Percentiles rank a stretch among this genome's conserved stretches.
Evolutionary conservation across 768 basidiomycete species (phyloP).

Genomic region (Candolleomyces aberdarensis): DNA sequence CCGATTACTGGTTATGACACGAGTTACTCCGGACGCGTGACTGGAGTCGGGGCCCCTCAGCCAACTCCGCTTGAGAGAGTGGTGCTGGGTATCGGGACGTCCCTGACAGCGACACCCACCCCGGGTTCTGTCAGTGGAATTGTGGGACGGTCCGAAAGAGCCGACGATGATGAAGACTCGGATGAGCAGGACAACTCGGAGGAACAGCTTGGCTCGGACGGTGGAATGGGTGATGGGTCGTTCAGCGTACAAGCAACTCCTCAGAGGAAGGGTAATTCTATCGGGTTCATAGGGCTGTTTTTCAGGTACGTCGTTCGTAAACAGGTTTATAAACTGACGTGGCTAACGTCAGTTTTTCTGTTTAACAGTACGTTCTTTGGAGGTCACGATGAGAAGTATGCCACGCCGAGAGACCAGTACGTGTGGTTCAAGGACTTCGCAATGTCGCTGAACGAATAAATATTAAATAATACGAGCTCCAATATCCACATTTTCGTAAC

Average conservation of each 20-base stretch:
- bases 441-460: conserved; percentile 33
- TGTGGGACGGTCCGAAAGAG: neutral
- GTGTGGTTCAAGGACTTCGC: conserved; percentile 61
- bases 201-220: neutral
- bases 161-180: neutral
- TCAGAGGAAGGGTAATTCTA: conserved; percentile 7
- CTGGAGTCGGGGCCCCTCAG: too few species aligned
- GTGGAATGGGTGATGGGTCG: neutral
- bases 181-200: neutral
- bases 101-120: too few species aligned
- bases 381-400: conserved; percentile 63
- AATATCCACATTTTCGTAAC: neutral
- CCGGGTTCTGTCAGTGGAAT: too few species aligned
- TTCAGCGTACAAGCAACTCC: neutral
- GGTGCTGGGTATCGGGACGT: too few species aligned
- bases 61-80: too few species aligned
- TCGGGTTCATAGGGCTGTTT: conserved; percentile 58
- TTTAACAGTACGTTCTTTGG: conserved; percentile 49
- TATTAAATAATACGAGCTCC: neutral
- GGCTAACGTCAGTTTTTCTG: neutral
- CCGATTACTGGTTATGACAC: too few species aligned
- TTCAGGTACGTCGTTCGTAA: conserved; percentile 55
- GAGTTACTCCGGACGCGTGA: too few species aligned
- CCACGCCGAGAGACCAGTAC: conserved; percentile 72
- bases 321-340: neutral